Percentiles rank a stretch among this genome's conserved stretches.
phyloP scores from a whole-genome alignment of 2,329 filamentous ascomycete species.

The Ophiostoma triangulosporum region DNA sequence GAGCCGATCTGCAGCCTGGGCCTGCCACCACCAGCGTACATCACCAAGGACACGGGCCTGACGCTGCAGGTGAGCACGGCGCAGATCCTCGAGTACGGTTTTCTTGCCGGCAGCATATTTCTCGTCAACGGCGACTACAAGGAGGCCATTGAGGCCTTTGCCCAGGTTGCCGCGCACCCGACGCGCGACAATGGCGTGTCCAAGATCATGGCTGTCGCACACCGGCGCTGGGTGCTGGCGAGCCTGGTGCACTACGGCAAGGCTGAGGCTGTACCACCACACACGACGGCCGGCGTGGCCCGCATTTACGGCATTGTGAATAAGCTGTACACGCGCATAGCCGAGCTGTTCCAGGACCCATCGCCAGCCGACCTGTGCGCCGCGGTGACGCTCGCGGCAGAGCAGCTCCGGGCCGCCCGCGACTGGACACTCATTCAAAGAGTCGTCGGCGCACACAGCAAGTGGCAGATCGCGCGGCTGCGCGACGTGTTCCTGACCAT shows the following conservation, averaged over 20 bases:
- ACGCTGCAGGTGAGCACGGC: slow-evolving; percentile 37
- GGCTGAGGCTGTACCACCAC: slow-evolving; percentile 35
- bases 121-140: slow-evolving; percentile 48
- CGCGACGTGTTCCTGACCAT: slow-evolving; percentile 55
- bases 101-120: slow-evolving; percentile 54
- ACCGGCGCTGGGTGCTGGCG: slow-evolving; percentile 81
- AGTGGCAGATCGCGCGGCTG: slow-evolving; percentile 62
- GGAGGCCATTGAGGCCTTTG: slow-evolving; percentile 47
- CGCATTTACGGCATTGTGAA: slow-evolving; percentile 45
- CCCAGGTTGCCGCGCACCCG: slow-evolving; percentile 54
- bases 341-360: slow-evolving; percentile 23
- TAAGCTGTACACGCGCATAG: slow-evolving; percentile 59
- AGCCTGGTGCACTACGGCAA: slow-evolving; percentile 58
- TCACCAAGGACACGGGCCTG: slow-evolving; percentile 45
- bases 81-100: slow-evolving; percentile 53
- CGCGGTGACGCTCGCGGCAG: slow-evolving; percentile 17
- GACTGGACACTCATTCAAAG: slow-evolving; percentile 43
- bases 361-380: not conserved
- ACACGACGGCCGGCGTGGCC: slow-evolving; percentile 37
- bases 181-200: slow-evolving; percentile 48
- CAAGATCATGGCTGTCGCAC: slow-evolving; percentile 73
- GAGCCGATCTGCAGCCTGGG: slow-evolving; percentile 29
- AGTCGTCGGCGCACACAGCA: slow-evolving; percentile 57
- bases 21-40: slow-evolving; percentile 39
- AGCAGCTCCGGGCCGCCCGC: slow-evolving; percentile 39